A percentile compares a stretch with the other conserved stretches of the same genome.
These are phyloP conservation scores for Paramecium primaurelia DNA, from an alignment of 73 alveolate species.

Conservation along the genomic window DNA sequence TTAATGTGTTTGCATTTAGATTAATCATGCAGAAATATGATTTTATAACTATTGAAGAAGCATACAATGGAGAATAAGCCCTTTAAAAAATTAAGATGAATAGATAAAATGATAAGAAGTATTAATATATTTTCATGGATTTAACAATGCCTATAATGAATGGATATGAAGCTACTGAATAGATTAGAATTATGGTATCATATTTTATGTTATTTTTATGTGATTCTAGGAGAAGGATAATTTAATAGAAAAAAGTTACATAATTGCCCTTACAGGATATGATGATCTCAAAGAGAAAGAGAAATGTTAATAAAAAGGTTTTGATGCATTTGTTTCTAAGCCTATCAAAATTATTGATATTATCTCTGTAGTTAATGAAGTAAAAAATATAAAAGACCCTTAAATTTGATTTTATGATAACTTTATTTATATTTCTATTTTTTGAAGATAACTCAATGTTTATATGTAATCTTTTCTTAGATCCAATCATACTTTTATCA, in stretches of 20 bases:
- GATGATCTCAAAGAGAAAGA: slow-evolving; percentile 22
- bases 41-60: background rate
- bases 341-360: slow-evolving; percentile 7
- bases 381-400: background rate
- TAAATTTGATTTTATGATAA: background rate
- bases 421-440: background rate
- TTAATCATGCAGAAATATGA: background rate
- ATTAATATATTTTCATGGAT: slow-evolving; percentile 14
- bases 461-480: background rate
- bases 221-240: background rate
- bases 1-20: background rate
- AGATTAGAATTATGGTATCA: background rate
- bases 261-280: slow-evolving; percentile 39
- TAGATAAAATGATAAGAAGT: background rate
- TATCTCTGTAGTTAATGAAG: slow-evolving; percentile 15
- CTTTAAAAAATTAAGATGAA: background rate
- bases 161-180: background rate
- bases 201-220: background rate
- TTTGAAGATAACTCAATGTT: background rate
- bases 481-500: background rate
- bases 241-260: background rate
- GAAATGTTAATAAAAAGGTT: background rate
- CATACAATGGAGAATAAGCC: slow-evolving; percentile 21
- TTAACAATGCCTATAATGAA: slow-evolving; percentile 16
- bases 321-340: slow-evolving; percentile 18